Base-by-base conservation (phyloP, 1,284 basidiomycete species). In the Irpex rosettiformis region DNA sequence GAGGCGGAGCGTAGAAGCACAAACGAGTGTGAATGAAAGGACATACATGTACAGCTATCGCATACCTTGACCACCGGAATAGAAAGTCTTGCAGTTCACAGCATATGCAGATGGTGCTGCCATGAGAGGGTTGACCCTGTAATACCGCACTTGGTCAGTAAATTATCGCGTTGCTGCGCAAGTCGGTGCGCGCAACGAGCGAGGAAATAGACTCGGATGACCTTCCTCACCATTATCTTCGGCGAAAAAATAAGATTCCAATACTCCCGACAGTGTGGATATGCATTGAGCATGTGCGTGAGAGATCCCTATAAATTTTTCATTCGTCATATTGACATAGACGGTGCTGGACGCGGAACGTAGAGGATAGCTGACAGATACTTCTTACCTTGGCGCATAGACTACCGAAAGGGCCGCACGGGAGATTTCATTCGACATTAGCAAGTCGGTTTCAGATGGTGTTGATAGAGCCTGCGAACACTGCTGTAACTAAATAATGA, bases 41-140 rank as follows among this genome's bases (percentile, higher is more conserved):
- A 48, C 61, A 11, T 45, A 22, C 60, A 59, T 57, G 63, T 64
- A 57, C 55, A 61, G 58, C 10, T 28, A 45, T 52, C 10, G 28
- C 55, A 53, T 4, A 56, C 55, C 54, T 61, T 51, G 52, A 21
- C 10, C 33, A 61, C 63, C 25, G 58, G 59, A 61, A 62, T 62
- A 62, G 63, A 58, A 62, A 52, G 63, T 64, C 61, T 62, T 48
- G 63, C 63, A 62, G 63, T 64, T 64, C 57, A 56, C n/a, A 18
- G 30, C 56, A 47, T 55, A 52, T 55, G 58, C 24, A 25, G 24
- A 53, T 60, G 61, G 58, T 55, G 56, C 61, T 30, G 42, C 51
- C 55, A 58, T 57, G 55, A 59, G 58, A 61, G 57, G 27, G 42
- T 52, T 21, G 11, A 45, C 22, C 58, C 48, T 27, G 11, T 37